phyloP scores from a whole-genome alignment of 495 filamentous ascomycete genomes.

The Baudoinia panamericana region DNA sequence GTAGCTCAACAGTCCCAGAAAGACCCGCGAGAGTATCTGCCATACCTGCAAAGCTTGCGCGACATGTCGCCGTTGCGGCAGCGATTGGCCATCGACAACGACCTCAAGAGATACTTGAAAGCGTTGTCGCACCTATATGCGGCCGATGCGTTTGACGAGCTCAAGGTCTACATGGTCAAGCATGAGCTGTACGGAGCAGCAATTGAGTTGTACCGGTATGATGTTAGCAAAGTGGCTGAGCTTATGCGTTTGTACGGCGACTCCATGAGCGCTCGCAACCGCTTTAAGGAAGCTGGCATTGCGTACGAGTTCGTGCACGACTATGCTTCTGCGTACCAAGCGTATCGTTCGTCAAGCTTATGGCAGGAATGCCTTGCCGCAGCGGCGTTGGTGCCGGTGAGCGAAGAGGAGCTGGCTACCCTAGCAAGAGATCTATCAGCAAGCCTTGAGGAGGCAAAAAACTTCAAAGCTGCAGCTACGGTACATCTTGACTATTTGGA shows the following conservation, averaged over 20 bases:
- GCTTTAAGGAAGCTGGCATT: slow-evolving; percentile 71
- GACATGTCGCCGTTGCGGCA: slow-evolving; percentile 52
- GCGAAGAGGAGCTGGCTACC: slow-evolving; percentile 40
- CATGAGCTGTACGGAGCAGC: slow-evolving; percentile 68
- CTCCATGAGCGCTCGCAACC: slow-evolving; percentile 57
- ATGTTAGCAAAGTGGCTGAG: slow-evolving; percentile 43
- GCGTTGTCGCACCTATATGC: slow-evolving; percentile 63
- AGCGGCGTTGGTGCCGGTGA: slow-evolving; percentile 52
- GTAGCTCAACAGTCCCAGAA: slow-evolving; percentile 94
- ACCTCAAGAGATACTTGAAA: slow-evolving; percentile 61
- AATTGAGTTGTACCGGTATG: slow-evolving; percentile 72
- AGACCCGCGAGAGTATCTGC: slow-evolving; percentile 90
- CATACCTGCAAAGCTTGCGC: slow-evolving; percentile 79
- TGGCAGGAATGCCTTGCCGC: slow-evolving; percentile 83
- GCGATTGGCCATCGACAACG: slow-evolving; percentile 76
- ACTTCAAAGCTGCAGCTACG: slow-evolving; percentile 63
- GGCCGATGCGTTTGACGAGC: slow-evolving; percentile 56
- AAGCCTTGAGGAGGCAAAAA: slow-evolving; percentile 62
- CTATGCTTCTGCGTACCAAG: slow-evolving; percentile 56
- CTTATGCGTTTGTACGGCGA: slow-evolving; percentile 67
- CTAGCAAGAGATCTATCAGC: slow-evolving; percentile 58
- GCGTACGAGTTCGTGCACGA: slow-evolving; percentile 78
- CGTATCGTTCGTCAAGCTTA: slow-evolving; percentile 66
- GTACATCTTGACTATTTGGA: slow-evolving; percentile 70
- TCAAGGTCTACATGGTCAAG: slow-evolving; percentile 58